Percentiles rank a stretch among this genome's conserved stretches.
Conservation (phyloP, 2,329 filamentous ascomycete species). For the Colletotrichum tropicale region DNA sequence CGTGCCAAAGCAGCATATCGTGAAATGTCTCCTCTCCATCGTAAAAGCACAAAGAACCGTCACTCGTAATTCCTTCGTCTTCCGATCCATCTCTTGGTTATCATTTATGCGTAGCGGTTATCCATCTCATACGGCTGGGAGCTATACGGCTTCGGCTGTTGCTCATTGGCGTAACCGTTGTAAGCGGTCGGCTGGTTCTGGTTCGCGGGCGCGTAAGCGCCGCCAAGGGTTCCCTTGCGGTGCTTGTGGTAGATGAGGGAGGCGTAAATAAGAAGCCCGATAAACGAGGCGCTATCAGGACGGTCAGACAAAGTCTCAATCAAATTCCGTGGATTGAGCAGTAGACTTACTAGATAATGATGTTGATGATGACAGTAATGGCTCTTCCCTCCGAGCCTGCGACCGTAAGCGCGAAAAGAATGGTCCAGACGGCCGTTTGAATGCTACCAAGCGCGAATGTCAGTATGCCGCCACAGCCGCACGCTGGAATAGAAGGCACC, state of each 20-base stretch:
- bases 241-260: constrained; percentile 30
- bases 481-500: background rate
- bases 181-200: constrained; percentile 1
- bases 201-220: background rate
- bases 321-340: no score
- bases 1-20: background rate
- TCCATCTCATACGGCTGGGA: background rate
- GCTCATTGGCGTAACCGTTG: background rate
- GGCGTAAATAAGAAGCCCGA: constrained; percentile 36
- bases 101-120: background rate
- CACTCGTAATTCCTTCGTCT: background rate
- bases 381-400: background rate
- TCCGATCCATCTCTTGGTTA: background rate
- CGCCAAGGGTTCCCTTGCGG: constrained; percentile 16
- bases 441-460: constrained; percentile 24
- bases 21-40: background rate
- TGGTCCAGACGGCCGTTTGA: constrained; percentile 29
- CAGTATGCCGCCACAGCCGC: background rate
- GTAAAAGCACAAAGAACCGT: background rate
- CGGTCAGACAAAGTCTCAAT: background rate
- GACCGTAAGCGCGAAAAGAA: constrained; percentile 29
- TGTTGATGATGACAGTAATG: constrained; percentile 20
- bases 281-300: constrained; percentile 30
- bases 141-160: background rate
- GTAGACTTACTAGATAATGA: constrained; percentile 30